Percentiles rank a stretch among this genome's conserved stretches.
Evolutionary conservation across 73 alveolate genomes (phyloP).

Genomic region (Paraurostyla sp.): DNA sequence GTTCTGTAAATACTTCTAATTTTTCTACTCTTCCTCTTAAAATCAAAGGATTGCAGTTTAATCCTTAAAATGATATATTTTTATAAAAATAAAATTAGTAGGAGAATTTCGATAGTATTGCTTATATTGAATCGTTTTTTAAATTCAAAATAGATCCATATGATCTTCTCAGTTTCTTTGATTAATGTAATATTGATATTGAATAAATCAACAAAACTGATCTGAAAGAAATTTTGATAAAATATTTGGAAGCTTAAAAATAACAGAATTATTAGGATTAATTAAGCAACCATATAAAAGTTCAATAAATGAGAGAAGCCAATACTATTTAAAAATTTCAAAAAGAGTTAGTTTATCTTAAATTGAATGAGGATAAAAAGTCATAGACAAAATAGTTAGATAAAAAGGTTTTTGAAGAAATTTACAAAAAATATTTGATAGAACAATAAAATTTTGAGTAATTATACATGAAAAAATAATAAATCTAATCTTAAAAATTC

Average conservation of each 20-base stretch:
- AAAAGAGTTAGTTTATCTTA: background rate
- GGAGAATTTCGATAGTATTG: background rate
- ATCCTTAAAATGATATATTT: background rate
- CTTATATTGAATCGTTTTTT: constrained; percentile 18
- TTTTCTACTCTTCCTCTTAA: background rate
- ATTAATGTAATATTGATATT: background rate
- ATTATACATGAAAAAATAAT: background rate
- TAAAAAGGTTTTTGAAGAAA: background rate
- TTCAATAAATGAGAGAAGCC: background rate
- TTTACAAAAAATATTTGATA: background rate
- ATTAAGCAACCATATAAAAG: background rate
- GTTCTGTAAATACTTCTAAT: background rate
- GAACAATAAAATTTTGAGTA: background rate
- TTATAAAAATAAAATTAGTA: background rate
- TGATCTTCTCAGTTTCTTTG: background rate
- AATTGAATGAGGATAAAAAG: background rate
- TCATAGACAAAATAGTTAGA: background rate
- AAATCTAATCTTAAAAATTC: background rate
- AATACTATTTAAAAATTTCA: background rate
- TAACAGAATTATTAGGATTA: background rate
- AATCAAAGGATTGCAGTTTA: background rate
- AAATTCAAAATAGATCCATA: constrained; percentile 15
- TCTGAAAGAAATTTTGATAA: background rate
- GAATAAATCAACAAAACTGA: background rate
- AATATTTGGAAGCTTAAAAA: background rate